These are phyloP conservation scores for Plasmopara halstedii DNA, from an alignment of 352 stramenopile genomes.

Conservation along the genomic window DNA sequence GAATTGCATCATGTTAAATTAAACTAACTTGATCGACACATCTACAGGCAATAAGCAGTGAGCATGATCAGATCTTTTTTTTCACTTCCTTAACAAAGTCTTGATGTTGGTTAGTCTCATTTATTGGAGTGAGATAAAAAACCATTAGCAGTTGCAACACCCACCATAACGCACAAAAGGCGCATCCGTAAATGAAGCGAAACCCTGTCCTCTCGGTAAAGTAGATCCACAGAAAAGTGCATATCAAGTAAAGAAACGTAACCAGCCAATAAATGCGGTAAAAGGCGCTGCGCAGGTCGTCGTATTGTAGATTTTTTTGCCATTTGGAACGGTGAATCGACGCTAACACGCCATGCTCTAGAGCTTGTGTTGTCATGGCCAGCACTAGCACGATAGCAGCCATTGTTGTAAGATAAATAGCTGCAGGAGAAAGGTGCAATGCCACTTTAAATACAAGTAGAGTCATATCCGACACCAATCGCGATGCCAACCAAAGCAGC, in stretches of 20 bases:
- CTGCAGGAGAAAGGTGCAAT: slow-evolving; percentile 13
- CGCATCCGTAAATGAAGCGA: slow-evolving; percentile 39
- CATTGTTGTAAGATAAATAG: slow-evolving; percentile 12
- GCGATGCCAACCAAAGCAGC: slow-evolving; percentile 7
- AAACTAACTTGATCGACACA: background rate
- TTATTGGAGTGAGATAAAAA: slow-evolving; percentile 50
- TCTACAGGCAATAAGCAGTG: too few species aligned
- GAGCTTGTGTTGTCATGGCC: slow-evolving; percentile 58
- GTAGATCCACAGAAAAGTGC: slow-evolving; percentile 48
- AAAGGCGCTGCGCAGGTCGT: slow-evolving; percentile 36
- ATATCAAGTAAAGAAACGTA: slow-evolving; percentile 31
- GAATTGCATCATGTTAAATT: background rate
- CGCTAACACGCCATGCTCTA: slow-evolving; percentile 50
- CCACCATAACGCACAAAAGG: slow-evolving; percentile 48
- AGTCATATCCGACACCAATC: slow-evolving; percentile 9
- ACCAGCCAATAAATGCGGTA: slow-evolving; percentile 65
- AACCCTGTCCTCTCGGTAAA: slow-evolving; percentile 41
- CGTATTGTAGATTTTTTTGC: slow-evolving; percentile 26
- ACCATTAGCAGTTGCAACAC: slow-evolving; percentile 45
- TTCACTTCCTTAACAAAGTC: slow-evolving; percentile 13
- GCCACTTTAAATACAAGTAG: slow-evolving; percentile 10
- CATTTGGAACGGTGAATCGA: slow-evolving; percentile 47
- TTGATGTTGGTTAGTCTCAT: slow-evolving; percentile 34
- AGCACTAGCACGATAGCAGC: slow-evolving; percentile 29
- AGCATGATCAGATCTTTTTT: background rate